Percentiles rank a stretch among this genome's conserved stretches.
phyloP scores from a whole-genome alignment of 306 rosid genomes.

The Morella rubra region DNA sequence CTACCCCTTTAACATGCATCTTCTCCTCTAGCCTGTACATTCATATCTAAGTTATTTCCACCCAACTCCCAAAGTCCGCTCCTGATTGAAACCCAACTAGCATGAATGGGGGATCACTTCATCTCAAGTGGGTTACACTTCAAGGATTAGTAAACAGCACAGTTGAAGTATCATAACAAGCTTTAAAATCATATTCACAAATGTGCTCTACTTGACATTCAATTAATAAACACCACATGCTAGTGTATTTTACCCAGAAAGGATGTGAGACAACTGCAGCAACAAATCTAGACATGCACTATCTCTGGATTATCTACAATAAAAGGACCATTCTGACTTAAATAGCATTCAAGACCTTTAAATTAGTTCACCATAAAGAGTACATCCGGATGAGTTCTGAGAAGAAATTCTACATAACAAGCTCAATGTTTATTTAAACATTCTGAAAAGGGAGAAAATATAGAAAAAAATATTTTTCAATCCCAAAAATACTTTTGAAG shows the following conservation, averaged over 20 bases:
- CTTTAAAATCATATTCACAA: background rate
- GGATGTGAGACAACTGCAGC: background rate
- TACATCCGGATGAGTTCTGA: background rate
- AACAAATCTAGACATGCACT: background rate
- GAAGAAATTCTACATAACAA: background rate
- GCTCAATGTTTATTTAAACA: background rate
- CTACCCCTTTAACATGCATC: background rate
- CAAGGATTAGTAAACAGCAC: background rate
- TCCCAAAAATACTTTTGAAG: background rate
- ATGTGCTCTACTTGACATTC: background rate
- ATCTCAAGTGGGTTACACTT: background rate
- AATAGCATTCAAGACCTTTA: background rate
- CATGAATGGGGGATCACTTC: background rate
- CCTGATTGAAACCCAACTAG: background rate
- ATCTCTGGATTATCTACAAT: background rate
- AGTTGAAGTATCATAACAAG: background rate
- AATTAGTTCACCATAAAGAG: conserved; percentile 11
- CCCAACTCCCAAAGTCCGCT: background rate
- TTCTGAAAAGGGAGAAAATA: background rate
- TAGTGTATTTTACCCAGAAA: background rate
- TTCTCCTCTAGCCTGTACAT: background rate
- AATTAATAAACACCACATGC: conserved; percentile 9
- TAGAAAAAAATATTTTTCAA: background rate
- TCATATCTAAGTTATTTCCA: background rate
- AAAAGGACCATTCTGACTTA: background rate